A percentile compares a stretch with the other conserved stretches of the same genome.
phyloP scores from a whole-genome alignment of 2,329 filamentous ascomycete genomes.

The Coleophoma eucalyptorum region DNA sequence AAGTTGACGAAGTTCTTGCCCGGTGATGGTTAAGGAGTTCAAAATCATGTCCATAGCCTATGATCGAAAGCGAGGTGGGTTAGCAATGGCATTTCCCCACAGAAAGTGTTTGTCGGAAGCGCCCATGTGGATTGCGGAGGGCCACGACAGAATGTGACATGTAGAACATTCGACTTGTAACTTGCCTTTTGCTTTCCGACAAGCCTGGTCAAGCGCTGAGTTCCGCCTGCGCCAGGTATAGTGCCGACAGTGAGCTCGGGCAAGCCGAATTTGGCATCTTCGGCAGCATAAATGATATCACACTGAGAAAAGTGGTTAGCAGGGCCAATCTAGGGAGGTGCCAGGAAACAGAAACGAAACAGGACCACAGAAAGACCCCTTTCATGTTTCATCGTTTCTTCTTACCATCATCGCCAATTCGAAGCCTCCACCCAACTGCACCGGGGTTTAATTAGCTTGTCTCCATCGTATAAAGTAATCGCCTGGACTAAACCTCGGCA shows the following conservation, averaged over 20 bases:
- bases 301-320: conserved; percentile 18
- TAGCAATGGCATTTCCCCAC: not conserved
- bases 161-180: too few species aligned
- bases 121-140: too few species aligned
- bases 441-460: not conserved
- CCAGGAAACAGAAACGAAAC: too few species aligned
- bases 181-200: conserved; percentile 31
- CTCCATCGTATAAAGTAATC: too few species aligned
- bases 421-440: conserved; percentile 45
- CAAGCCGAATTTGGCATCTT: conserved; percentile 24
- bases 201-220: conserved; percentile 28
- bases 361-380: not conserved
- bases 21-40: conserved; percentile 12
- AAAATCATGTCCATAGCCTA: conserved; percentile 24
- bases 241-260: conserved; percentile 28
- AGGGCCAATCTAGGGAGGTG: too few species aligned
- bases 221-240: conserved; percentile 27
- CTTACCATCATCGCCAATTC: conserved; percentile 43
- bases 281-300: conserved; percentile 31
- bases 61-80: not conserved
- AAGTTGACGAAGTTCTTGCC: conserved; percentile 9
- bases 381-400: not conserved
- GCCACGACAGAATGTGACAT: too few species aligned
- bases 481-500: too few species aligned
- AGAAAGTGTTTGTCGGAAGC: too few species aligned